phyloP scores from a whole-genome alignment of 2,329 filamentous ascomycete species.

The Davidsoniella neocaledoniae region DNA sequence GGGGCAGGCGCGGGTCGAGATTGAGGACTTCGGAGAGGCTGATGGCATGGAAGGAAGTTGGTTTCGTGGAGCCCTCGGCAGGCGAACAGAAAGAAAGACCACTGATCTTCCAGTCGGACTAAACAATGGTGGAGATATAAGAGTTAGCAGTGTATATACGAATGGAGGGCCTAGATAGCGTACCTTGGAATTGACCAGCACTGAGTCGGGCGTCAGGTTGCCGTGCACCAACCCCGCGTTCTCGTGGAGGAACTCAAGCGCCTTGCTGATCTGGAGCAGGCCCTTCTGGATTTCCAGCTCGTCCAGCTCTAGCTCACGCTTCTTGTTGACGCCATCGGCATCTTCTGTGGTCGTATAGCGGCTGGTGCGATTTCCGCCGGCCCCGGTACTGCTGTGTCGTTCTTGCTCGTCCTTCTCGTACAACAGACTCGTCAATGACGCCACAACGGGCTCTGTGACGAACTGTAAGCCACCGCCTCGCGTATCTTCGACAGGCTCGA shows the following conservation, averaged over 20 bases:
- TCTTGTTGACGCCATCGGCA: slow-evolving; percentile 51
- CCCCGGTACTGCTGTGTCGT: slow-evolving; percentile 34
- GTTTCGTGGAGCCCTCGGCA: slow-evolving; percentile 55
- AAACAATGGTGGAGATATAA: slow-evolving; percentile 14
- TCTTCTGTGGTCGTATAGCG: slow-evolving; percentile 73
- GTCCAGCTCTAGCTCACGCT: slow-evolving; percentile 81
- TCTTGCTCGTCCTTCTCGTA: slow-evolving; percentile 85
- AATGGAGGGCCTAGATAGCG: slow-evolving; percentile 15
- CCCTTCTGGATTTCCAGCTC: slow-evolving; percentile 97
- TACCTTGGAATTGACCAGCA: slow-evolving; percentile 87
- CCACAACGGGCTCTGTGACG: slow-evolving; percentile 79
- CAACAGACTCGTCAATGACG: slow-evolving; percentile 67
- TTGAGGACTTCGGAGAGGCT: slow-evolving; percentile 72
- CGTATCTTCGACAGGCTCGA: slow-evolving; percentile 91
- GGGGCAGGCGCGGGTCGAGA: slow-evolving; percentile 67
- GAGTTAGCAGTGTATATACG: neutral
- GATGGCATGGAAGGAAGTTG: slow-evolving; percentile 62
- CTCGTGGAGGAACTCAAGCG: slow-evolving; percentile 87
- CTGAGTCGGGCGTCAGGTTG: slow-evolving; percentile 83
- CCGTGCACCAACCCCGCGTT: slow-evolving; percentile 87
- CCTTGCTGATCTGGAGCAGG: slow-evolving; percentile 79
- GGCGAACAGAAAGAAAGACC: slow-evolving; percentile 83
- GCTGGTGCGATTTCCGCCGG: slow-evolving; percentile 50
- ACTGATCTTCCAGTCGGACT: slow-evolving; percentile 97
- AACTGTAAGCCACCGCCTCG: slow-evolving; percentile 86